These are phyloP conservation scores for Alternaria postmessia DNA, from an alignment of 2,329 filamentous ascomycete genomes.

Conservation along the genomic window DNA sequence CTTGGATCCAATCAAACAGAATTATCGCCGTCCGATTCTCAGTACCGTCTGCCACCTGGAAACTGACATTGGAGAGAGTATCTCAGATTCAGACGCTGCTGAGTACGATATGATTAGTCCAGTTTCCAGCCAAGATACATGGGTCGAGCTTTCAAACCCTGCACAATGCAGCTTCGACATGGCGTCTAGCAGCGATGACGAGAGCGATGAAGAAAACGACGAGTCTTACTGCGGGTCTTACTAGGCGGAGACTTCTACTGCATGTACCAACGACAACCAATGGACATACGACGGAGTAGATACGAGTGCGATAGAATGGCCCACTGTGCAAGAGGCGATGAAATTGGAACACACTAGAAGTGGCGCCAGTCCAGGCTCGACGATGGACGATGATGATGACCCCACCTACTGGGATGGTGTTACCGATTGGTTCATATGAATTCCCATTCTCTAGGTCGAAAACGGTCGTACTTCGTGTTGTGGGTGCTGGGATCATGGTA, in stretches of 20 bases:
- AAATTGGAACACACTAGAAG: background rate
- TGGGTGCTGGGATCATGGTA: background rate
- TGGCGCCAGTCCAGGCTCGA: background rate
- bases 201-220: background rate
- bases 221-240: background rate
- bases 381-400: slow-evolving; percentile 9
- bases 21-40: background rate
- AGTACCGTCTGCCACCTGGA: background rate
- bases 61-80: background rate
- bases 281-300: background rate
- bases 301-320: slow-evolving; percentile 26
- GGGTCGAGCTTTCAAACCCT: background rate
- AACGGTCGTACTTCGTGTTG: background rate
- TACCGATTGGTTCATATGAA: slow-evolving; percentile 21
- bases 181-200: background rate
- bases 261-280: background rate
- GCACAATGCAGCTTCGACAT: background rate
- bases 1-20: background rate
- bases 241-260: slow-evolving; percentile 1
- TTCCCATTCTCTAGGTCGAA: background rate
- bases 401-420: slow-evolving; percentile 19
- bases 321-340: slow-evolving; percentile 23
- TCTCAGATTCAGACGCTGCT: background rate
- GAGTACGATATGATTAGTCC: background rate
- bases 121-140: background rate